phyloP scores from a whole-genome alignment of 2,329 filamentous ascomycete species.

The Rhynchosporium graminicola region DNA sequence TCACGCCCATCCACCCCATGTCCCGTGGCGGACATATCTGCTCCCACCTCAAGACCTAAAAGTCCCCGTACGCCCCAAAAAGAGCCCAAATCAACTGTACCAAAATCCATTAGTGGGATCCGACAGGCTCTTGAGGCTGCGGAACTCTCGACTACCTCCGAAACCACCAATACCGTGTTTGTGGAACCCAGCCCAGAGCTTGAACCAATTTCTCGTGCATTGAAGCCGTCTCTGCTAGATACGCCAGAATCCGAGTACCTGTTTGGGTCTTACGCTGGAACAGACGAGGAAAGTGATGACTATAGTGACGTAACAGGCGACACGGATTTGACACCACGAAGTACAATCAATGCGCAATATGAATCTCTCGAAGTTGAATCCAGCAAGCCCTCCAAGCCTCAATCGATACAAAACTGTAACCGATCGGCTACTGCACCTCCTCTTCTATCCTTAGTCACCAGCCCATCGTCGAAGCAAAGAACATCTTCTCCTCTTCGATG shows the following conservation, averaged over 20 bases:
- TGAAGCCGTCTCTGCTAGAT: slow-evolving; percentile 23
- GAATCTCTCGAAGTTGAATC: slow-evolving; percentile 36
- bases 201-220: neutral
- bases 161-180: neutral
- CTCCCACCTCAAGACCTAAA: neutral
- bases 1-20: slow-evolving; percentile 13
- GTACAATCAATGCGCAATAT: slow-evolving; percentile 36
- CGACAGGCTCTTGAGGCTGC: slow-evolving; percentile 1
- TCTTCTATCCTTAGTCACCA: slow-evolving; percentile 46
- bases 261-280: slow-evolving; percentile 9
- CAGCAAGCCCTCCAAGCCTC: slow-evolving; percentile 37
- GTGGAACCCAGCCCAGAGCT: neutral
- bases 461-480: slow-evolving; percentile 44
- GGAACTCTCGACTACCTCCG: neutral
- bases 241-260: slow-evolving; percentile 12
- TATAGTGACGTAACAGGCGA: slow-evolving; percentile 38
- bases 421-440: slow-evolving; percentile 45
- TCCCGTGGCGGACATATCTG: slow-evolving; percentile 2
- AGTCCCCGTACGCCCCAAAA: slow-evolving; percentile 11
- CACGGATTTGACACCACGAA: slow-evolving; percentile 31
- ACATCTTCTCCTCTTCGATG: slow-evolving; percentile 30
- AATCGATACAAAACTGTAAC: slow-evolving; percentile 39
- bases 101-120: neutral
- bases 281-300: slow-evolving; percentile 30
- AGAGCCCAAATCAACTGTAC: slow-evolving; percentile 3